phyloP scores from a whole-genome alignment of 768 basidiomycete genomes.

The Leccinellum rugosiceps region DNA sequence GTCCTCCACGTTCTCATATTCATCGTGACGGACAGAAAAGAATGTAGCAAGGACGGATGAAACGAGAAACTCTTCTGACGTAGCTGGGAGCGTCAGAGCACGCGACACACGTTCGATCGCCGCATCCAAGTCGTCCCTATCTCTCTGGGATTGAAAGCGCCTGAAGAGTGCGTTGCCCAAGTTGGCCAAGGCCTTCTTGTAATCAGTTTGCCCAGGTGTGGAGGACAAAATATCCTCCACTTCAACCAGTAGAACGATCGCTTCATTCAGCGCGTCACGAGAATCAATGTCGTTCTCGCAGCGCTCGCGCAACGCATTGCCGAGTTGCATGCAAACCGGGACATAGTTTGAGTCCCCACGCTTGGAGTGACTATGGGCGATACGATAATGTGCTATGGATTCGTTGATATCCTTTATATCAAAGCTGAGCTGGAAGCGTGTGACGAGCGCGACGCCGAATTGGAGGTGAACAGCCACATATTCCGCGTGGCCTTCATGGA shows the following conservation, averaged over 20 bases:
- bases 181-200: conserved; percentile 7
- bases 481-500: conserved; percentile 13
- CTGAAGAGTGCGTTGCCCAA: conserved; percentile 10
- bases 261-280: conserved; percentile 20
- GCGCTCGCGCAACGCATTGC: conserved; percentile 13
- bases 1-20: conserved; percentile 4
- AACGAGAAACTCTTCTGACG: conserved; percentile 2
- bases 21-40: conserved; percentile 10
- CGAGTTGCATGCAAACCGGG: conserved; percentile 12
- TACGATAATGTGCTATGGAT: conserved; percentile 16
- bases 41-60: conserved; percentile 7
- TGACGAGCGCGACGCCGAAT: conserved; percentile 18
- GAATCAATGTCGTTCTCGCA: conserved; percentile 4
- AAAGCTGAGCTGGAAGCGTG: conserved; percentile 8
- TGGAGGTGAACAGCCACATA: conserved; percentile 5
- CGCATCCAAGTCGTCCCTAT: conserved; percentile 10
- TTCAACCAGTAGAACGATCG: conserved; percentile 21
- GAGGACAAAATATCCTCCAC: conserved; percentile 13
- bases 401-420: conserved; percentile 21
- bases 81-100: conserved; percentile 10
- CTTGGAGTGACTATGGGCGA: conserved; percentile 10
- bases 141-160: conserved; percentile 15
- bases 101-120: conserved; percentile 12
- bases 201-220: neutral
- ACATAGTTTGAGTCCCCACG: conserved; percentile 7